phyloP scores from a whole-genome alignment of 176 grass and related monocot species.

The Dactylis glomerata region DNA sequence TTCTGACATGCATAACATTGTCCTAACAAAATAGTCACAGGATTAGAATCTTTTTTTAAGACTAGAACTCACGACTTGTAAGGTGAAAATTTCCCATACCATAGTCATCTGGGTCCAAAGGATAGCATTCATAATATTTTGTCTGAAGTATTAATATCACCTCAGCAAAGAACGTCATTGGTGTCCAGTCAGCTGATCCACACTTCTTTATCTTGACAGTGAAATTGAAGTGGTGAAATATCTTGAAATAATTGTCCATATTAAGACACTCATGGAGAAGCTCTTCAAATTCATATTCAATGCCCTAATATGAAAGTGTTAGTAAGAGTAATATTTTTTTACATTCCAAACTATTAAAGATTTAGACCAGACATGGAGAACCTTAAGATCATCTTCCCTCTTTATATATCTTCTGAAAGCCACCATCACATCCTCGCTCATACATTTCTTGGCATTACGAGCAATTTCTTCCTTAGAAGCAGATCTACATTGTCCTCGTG shows the following conservation, averaged over 20 bases:
- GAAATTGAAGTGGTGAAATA: neutral
- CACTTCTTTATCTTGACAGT: neutral
- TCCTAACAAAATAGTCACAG: neutral
- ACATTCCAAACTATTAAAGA: neutral
- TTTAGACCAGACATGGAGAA: neutral
- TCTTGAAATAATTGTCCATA: neutral
- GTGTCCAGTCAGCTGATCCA: neutral
- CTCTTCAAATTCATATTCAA: neutral
- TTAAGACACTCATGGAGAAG: neutral
- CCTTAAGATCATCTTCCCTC: neutral
- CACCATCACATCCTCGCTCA: constrained; percentile 15
- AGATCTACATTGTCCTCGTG: neutral
- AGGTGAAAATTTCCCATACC: neutral
- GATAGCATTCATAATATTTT: neutral
- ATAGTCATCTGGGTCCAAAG: neutral
- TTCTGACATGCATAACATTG: neutral
- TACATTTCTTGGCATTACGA: neutral
- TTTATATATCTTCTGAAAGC: neutral
- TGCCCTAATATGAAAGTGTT: neutral
- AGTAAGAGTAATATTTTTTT: neutral
- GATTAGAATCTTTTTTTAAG: neutral
- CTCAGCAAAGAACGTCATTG: neutral
- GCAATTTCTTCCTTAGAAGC: neutral
- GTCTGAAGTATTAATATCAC: neutral
- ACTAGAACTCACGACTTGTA: neutral